These are phyloP conservation scores for Chlorella sp. DNA, from an alignment of 139 green algal species.

Conservation along the genomic window DNA sequence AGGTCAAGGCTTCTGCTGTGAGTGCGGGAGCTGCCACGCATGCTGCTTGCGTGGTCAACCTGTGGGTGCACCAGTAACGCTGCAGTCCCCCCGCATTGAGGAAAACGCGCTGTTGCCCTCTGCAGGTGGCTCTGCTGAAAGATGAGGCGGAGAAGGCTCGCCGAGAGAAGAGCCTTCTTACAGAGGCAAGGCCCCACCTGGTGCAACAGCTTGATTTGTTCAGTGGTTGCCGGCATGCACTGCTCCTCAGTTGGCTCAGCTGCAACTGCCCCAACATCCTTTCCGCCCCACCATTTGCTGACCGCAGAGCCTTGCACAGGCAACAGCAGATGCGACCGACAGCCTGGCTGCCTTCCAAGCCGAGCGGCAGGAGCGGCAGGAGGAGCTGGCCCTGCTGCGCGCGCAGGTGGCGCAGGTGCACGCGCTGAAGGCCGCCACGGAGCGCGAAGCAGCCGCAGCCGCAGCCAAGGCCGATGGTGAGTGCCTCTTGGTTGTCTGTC, in stretches of 20 bases:
- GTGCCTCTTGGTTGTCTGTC: background rate
- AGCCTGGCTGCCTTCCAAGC: background rate
- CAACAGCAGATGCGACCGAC: background rate
- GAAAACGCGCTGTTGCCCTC: no score
- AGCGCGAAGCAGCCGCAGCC: background rate
- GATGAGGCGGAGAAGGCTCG: slow-evolving; percentile 1
- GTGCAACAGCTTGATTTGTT: no score
- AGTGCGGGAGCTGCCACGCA: no score
- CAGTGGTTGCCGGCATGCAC: no score
- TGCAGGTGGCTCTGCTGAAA: slow-evolving; percentile 19
- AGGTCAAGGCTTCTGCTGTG: no score
- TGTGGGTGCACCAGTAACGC: no score
- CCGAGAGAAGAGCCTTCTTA: background rate
- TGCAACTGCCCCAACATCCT: no score
- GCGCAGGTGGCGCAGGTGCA: slow-evolving; percentile 1
- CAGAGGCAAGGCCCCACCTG: background rate
- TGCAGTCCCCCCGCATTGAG: no score
- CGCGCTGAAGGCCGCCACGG: background rate
- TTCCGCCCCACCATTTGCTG: no score
- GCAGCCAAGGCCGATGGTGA: background rate
- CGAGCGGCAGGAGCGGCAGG: background rate
- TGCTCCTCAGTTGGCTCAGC: no score
- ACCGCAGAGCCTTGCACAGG: slow-evolving; percentile 22
- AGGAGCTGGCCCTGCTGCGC: slow-evolving; percentile 1
- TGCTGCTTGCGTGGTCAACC: no score